Base-by-base conservation (phyloP, 768 basidiomycete genomes). In the Kwoniella heveanensis region DNA sequence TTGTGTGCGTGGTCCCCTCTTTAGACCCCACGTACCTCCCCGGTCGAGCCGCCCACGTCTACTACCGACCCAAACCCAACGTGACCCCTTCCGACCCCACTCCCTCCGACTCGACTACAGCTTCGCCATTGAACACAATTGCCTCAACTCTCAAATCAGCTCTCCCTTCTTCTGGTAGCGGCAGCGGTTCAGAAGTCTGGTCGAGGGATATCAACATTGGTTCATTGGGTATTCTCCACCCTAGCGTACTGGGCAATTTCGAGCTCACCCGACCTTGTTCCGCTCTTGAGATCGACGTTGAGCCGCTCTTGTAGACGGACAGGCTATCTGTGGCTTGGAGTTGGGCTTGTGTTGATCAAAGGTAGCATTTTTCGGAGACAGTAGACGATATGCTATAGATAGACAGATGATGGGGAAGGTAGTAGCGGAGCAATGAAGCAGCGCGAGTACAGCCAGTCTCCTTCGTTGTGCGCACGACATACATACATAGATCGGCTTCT, bases 191-290 rank as follows among this genome's bases (percentile, higher is more conserved):
- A 67, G 81, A 80, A 21, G 32, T 56, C 5, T 57, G 47, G 37
- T 54, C 44, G 3, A 72, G 80, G 57, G 96, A 98, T 80, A 76
- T 87, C 30, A 83, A 85, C 65, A 90, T 99, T 67, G 96, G 96
- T 47, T 86, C 84, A n/a, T 82, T 99, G 62, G 96, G 96, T 27
- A 91, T 97, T 70, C 83, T 99, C 55, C 95, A 99, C 80, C 96
- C 96, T 9, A 85, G 82, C 6, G 96, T 98, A 3, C 83, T 99
- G 60, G 86, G 87, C 71, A 92, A 91, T 76, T 99, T 95, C 80
- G 94, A 98, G 80, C 89, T 98, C 66, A 86, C 85, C 46, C 94
- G 90, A 82, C 95, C 95, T 21, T 97, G 94, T 82, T 97, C 94
- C 32, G 88, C 88, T 7, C 82, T 99, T 60, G 95, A 99, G 83